Base-by-base conservation (phyloP, 164 flowering plant species). In the Nymphaea colorata region DNA sequence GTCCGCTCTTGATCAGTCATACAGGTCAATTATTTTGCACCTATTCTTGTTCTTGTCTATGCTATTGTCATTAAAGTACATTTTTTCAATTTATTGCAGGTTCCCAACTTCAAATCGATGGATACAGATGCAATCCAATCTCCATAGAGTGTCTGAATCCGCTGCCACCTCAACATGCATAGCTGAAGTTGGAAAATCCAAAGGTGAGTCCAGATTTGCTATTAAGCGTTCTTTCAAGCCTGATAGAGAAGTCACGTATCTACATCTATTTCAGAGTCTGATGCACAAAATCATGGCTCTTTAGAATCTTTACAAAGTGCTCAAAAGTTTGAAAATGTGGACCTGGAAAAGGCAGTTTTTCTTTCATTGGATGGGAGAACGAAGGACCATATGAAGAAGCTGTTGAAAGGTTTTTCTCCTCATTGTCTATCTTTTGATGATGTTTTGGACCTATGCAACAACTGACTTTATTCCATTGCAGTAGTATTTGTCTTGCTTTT, bases 111-210 rank as follows among this genome's bases (percentile, higher is more conserved):
- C 91, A 77, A 95, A 95, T 69, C 87, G 99, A 61, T 95, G 99
- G 99, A 95, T 95, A 68, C 99, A 95, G 76, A 87, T 90, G 98
- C 98, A 95, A 73, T 88, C 91, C 36, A 95, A 91, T 53, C 92
- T 88, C 64, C 98, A 91, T 77, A 86, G 96, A 76, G 91, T 90
- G 74, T 88, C 98, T 18, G 99, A 92, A 75, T 81, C 87, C 78
- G 88, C 91, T 74, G 80, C 81, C 45, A 79, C 83, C 70, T 63
- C 85, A 71, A 79, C 80, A 57, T 76, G 73, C 64, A 64, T 67
- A 45, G 66, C 72, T 69, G 79, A 80, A 65, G 82, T 70, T 71
- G 77, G 73, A 65, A 77, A 67, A 18, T 71, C 70, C 71, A 78
- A 72, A 69, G 69, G 78, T 63, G 81, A 78, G 63, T 62, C 74